These are phyloP conservation scores for Sarcomyxa edulis DNA, from an alignment of 768 basidiomycete species.

Conservation along the genomic window DNA sequence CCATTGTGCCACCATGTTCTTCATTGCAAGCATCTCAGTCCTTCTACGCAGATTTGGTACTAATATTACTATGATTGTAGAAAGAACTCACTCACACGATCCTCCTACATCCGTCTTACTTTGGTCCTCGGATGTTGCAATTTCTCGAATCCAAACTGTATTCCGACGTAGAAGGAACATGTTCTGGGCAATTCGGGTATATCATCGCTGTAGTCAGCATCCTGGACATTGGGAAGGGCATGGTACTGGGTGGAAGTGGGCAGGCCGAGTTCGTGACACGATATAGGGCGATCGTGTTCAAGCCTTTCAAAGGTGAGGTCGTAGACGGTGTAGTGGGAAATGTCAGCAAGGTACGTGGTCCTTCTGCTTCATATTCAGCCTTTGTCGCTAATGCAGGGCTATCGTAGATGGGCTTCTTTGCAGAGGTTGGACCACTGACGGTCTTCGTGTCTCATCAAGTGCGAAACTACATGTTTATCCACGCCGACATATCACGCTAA, in stretches of 20 bases:
- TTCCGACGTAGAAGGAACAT: constrained; percentile 95
- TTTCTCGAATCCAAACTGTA: constrained; percentile 93
- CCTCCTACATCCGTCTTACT: constrained; percentile 95
- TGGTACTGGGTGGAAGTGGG: constrained; percentile 86
- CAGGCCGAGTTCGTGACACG: constrained; percentile 94
- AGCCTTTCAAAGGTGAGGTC: constrained; percentile 99
- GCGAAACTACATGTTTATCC: constrained; percentile 13
- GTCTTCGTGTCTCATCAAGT: constrained; percentile 98
- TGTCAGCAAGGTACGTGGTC: constrained; percentile 78
- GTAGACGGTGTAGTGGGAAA: constrained; percentile 95
- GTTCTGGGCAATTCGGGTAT: constrained; percentile 92
- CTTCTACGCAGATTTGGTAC: constrained; percentile 1
- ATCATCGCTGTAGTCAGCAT: constrained; percentile 91
- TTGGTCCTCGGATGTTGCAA: constrained; percentile 91
- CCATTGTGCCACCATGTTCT: constrained; percentile 60
- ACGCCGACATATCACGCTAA: no score
- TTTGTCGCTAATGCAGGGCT: not conserved
- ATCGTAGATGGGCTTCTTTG: constrained; percentile 94
- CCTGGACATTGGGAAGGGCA: constrained; percentile 87
- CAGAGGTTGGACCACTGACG: constrained; percentile 88
- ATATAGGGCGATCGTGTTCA: constrained; percentile 97
- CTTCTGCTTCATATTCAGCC: not conserved
- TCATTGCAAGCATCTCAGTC: constrained; percentile 47
- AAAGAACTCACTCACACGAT: constrained; percentile 98
- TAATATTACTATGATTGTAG: constrained; percentile 31